Evolutionary conservation across 257 asterid genomes (phyloP), one percentile per base, ranked within the genome.

Genomic region (Capsicum pubescens): DNA sequence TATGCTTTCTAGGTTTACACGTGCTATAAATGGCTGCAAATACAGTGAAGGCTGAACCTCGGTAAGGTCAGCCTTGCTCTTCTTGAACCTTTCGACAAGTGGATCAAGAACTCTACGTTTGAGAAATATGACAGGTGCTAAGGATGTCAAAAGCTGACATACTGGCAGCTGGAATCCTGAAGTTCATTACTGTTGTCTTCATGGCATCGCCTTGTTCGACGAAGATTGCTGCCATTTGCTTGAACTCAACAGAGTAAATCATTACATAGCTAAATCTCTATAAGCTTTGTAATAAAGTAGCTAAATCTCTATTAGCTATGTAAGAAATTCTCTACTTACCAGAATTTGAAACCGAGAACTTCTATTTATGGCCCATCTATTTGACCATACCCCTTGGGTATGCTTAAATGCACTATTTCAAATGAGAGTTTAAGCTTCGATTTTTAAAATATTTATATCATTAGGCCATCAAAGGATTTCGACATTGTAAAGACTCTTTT

Each of bases 21-120:
- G 13, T 13, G 72, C 48, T 66, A 66, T 66, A 32, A 32, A 32
- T 66, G 74, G 13, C 74, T 3, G 50, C 19, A 66, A 66, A 66
- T 66, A 35, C 72, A 8, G 48, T 66, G 11, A 13, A 35, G 74
- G 48, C 48, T 35, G 48, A 35, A 39, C 55, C 78, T 42, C 15
- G 32, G 78, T n/a, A 69, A 42, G n/a, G 78, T 69, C 9, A 17
- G 8, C 8, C 78, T 69, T 69, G 55, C 78, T 35, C 74, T 66
- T 66, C 19, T 66, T 35, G 35, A 66, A 66, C 48, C 74, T 35
- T 13, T 13, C 16, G 55, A 36, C 78, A 16, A 69, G 78, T 69
- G 54, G 55, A 56, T 39, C 77, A 69, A 69, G 54, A 69, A 39
- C 77, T 69, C 55, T 39, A 26, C 10, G 32, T 15, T 68, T 69